These are phyloP conservation scores for Peronosclerospora sorghi DNA, from an alignment of 352 stramenopile species.

Conservation along the genomic window DNA sequence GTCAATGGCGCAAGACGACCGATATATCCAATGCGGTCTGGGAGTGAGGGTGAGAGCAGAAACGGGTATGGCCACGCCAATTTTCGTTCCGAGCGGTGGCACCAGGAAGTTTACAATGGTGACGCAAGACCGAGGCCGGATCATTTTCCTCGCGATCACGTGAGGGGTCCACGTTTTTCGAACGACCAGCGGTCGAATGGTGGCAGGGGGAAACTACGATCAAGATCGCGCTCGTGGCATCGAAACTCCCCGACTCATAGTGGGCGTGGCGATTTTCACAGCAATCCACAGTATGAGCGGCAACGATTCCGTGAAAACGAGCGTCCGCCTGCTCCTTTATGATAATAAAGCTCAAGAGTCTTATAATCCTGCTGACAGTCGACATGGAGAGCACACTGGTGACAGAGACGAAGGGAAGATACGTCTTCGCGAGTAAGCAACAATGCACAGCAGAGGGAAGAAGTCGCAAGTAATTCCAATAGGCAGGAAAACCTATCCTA, in stretches of 20 bases:
- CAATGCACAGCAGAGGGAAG: no score
- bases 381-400: conserved; percentile 9
- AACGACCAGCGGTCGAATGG: conserved; percentile 3
- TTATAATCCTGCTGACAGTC: conserved; percentile 3
- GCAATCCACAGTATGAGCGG: conserved; percentile 3
- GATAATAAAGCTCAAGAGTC: background rate
- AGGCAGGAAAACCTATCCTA: background rate
- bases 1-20: background rate
- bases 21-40: background rate
- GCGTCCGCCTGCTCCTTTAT: conserved; percentile 3
- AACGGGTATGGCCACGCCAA: background rate
- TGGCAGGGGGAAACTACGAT: background rate
- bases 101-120: conserved; percentile 1
- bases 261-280: background rate
- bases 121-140: conserved; percentile 1
- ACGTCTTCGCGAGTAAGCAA: no score
- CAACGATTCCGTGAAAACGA: conserved; percentile 3
- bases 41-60: background rate
- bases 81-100: conserved; percentile 5
- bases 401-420: conserved; percentile 5
- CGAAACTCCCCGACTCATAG: background rate
- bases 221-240: conserved; percentile 6
- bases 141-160: conserved; percentile 4
- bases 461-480: conserved; percentile 3
- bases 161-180: background rate